Conservation (phyloP, 2,329 filamentous ascomycete genomes). For the Beauveria varroae region DNA sequence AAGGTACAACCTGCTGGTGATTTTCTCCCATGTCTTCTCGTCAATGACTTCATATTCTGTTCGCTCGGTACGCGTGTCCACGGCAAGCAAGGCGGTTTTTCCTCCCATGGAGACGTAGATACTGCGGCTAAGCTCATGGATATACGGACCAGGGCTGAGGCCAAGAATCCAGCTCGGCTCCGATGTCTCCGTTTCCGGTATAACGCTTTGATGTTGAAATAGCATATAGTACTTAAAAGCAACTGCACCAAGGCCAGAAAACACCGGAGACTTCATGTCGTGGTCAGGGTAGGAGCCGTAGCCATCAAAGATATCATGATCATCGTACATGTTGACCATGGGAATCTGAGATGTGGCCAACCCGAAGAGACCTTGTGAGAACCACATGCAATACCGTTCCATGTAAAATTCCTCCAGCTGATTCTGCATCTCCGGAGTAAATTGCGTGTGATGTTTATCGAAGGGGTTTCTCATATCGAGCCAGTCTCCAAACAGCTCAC, state of each 20-base stretch:
- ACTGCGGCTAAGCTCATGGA: conserved; percentile 76
- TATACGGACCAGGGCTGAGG: conserved; percentile 75
- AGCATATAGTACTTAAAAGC: conserved; percentile 99
- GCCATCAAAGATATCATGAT: conserved; percentile 87
- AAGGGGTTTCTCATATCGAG: conserved; percentile 69
- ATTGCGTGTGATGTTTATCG: conserved; percentile 71
- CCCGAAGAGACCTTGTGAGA: conserved; percentile 90
- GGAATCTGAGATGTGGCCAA: conserved; percentile 91
- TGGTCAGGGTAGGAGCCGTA: conserved; percentile 89
- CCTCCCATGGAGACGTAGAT: conserved; percentile 78
- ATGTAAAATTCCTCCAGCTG: conserved; percentile 87
- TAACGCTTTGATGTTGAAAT: conserved; percentile 90
- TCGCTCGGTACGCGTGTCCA: conserved; percentile 88
- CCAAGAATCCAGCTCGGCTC: conserved; percentile 93
- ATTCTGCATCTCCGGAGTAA: conserved; percentile 74
- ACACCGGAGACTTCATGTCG: conserved; percentile 86
- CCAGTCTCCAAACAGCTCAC: conserved; percentile 75
- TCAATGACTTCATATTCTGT: conserved; percentile 74
- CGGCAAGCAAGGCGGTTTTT: conserved; percentile 71
- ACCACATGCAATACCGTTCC: conserved; percentile 86
- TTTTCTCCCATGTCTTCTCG: conserved; percentile 73
- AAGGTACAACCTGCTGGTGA: conserved; percentile 77
- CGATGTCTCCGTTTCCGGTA: conserved; percentile 68
- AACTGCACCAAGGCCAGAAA: conserved; percentile 80
- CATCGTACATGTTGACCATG: conserved; percentile 97